Evolutionary conservation across 495 filamentous ascomycete species (phyloP).

Genomic region (Aspergillus cavernicola): DNA sequence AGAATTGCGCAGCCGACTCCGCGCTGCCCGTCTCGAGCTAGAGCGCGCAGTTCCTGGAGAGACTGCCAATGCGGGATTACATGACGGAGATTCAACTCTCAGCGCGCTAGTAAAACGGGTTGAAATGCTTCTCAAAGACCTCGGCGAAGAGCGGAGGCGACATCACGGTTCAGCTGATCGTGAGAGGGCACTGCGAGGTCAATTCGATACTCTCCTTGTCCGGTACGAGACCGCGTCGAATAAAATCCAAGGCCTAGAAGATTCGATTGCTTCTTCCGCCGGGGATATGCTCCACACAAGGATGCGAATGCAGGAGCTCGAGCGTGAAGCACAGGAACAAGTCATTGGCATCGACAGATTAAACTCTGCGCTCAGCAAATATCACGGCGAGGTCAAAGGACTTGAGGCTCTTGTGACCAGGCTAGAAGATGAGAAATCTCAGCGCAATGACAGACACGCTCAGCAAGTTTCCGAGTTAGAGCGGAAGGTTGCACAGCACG

Average conservation of each 20-base stretch:
- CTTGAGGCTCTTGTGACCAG: slow-evolving; percentile 58
- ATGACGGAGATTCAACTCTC: slow-evolving; percentile 37
- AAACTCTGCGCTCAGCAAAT: slow-evolving; percentile 57
- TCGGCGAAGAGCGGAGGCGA: slow-evolving; percentile 29
- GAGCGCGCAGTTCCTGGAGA: slow-evolving; percentile 67
- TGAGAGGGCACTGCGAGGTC: slow-evolving; percentile 36
- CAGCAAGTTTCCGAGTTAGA: slow-evolving; percentile 41
- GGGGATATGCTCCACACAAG: slow-evolving; percentile 44
- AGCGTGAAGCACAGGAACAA: slow-evolving; percentile 53
- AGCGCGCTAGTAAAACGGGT: slow-evolving; percentile 34
- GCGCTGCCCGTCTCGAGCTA: slow-evolving; percentile 63
- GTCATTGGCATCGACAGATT: slow-evolving; percentile 57
- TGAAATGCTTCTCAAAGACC: slow-evolving; percentile 32
- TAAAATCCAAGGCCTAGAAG: slow-evolving; percentile 50
- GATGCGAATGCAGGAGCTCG: slow-evolving; percentile 44
- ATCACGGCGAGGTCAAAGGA: slow-evolving; percentile 58
- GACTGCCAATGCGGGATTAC: slow-evolving; percentile 38
- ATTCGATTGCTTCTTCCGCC: slow-evolving; percentile 53
- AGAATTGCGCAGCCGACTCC: slow-evolving; percentile 51
- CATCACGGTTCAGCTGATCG: slow-evolving; percentile 31
- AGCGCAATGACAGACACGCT: slow-evolving; percentile 25
- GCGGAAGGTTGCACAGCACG: slow-evolving; percentile 34
- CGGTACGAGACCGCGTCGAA: slow-evolving; percentile 38
- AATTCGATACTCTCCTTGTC: slow-evolving; percentile 40
- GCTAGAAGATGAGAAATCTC: slow-evolving; percentile 54